These are phyloP conservation scores for Cenchrus fungigraminus DNA, from an alignment of 176 grass and related monocot species.

Conservation along the genomic window DNA sequence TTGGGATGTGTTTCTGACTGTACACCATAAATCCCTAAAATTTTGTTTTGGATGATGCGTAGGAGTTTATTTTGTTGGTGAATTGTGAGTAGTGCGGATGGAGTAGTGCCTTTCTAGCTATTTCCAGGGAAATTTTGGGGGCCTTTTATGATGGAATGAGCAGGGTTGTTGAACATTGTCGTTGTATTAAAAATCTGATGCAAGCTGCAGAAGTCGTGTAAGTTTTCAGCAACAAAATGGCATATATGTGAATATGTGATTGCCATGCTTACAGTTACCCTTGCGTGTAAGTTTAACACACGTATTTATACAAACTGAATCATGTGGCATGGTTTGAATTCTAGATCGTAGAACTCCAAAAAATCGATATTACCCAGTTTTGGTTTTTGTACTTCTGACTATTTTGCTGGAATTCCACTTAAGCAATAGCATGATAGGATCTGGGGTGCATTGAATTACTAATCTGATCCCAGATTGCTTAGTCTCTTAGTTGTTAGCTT, in stretches of 20 bases:
- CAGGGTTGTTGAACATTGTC: background rate
- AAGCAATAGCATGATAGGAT: background rate
- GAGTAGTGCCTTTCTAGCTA: background rate
- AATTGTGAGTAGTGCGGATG: background rate
- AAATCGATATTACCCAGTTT: background rate
- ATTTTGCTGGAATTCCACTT: background rate
- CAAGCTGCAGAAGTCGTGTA: background rate
- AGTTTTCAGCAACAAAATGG: background rate
- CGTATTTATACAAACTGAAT: background rate
- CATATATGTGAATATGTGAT: background rate
- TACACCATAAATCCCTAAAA: background rate
- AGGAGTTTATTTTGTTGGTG: background rate
- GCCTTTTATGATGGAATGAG: background rate
- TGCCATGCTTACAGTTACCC: background rate
- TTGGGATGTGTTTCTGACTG: background rate
- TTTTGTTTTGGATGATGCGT: background rate
- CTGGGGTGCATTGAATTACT: too few relatives aligned
- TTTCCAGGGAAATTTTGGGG: background rate
- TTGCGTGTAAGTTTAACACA: background rate
- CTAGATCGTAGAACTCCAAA: background rate
- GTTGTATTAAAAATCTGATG: background rate
- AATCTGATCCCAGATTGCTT: too few relatives aligned
- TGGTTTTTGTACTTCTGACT: background rate
- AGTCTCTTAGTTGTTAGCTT: too few relatives aligned
- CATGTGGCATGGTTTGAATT: background rate